Conservation (phyloP, 2,329 filamentous ascomycete species). For the Colletotrichum tropicicola region DNA sequence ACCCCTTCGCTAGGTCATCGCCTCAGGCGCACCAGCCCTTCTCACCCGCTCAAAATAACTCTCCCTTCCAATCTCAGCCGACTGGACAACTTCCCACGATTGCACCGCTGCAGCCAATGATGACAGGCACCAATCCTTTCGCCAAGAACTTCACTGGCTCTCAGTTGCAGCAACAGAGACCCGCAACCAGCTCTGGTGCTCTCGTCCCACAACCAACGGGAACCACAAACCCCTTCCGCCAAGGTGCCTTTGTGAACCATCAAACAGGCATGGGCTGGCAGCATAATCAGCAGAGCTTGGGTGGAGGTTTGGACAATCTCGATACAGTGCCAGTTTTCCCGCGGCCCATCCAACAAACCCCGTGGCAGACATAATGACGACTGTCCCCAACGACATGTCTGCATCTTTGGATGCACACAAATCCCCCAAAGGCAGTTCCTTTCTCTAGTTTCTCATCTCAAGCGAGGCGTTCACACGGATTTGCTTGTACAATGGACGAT, state of each 20-base stretch:
- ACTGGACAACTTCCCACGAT: conserved; percentile 42
- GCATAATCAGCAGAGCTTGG: conserved; percentile 78
- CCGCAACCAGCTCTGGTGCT: conserved; percentile 54
- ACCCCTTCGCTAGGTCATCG: conserved; percentile 81
- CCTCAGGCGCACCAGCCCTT: conserved; percentile 43
- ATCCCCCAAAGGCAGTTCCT: conserved; percentile 31
- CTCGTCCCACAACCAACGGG: conserved; percentile 83
- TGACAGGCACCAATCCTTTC: conserved; percentile 69
- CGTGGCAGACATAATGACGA: conserved; percentile 59
- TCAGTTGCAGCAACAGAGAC: conserved; percentile 49
- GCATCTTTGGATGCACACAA: conserved; percentile 10
- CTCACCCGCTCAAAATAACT: conserved; percentile 40
- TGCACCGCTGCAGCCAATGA: conserved; percentile 55
- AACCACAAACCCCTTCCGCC: conserved; percentile 93
- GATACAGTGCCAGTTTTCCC: conserved; percentile 88
- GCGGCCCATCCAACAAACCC: conserved; percentile 72
- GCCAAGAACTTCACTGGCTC: conserved; percentile 53
- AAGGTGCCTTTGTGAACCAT: conserved; percentile 90
- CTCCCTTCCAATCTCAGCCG: conserved; percentile 55
- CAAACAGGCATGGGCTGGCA: conserved; percentile 91
- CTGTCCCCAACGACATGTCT: neutral
- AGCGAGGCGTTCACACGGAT: conserved; percentile 43
- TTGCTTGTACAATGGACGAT: conserved; percentile 24
- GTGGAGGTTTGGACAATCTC: conserved; percentile 82
- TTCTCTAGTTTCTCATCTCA: conserved; percentile 37